These are phyloP conservation scores for Afroboletus lepidellus DNA, from an alignment of 1,284 basidiomycete genomes.

Conservation along the genomic window DNA sequence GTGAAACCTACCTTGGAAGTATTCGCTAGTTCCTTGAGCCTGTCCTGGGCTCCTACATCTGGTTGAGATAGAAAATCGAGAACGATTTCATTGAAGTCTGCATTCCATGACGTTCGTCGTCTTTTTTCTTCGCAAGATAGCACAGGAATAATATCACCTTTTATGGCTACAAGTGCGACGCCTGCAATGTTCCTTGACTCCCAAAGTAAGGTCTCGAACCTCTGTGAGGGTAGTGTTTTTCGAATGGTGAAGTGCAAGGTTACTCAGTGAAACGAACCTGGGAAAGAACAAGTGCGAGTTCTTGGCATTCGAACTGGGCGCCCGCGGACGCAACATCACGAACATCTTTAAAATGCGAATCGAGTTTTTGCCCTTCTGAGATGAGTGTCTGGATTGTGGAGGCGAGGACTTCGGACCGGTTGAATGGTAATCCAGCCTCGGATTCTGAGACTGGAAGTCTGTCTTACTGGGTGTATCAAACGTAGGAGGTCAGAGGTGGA, in stretches of 20 bases:
- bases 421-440: constrained; percentile 10
- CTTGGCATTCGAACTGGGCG: constrained; percentile 10
- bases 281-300: constrained; percentile 5
- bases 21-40: constrained; percentile 14
- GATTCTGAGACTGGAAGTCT: not conserved
- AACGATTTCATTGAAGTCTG: constrained; percentile 23
- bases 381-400: constrained; percentile 9
- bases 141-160: constrained; percentile 3
- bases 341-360: constrained; percentile 17
- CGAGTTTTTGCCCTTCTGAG: constrained; percentile 14
- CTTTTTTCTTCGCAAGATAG: too few relatives aligned
- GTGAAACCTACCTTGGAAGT: constrained; percentile 9
- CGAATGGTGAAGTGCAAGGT: not conserved
- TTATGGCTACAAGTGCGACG: constrained; percentile 14
- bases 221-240: constrained; percentile 2
- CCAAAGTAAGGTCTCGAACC: constrained; percentile 19
- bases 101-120: not conserved
- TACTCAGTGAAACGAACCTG: constrained; percentile 6
- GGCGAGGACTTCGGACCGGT: constrained; percentile 8
- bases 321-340: constrained; percentile 6
- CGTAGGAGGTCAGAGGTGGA: not conserved
- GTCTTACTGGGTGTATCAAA: not conserved
- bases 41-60: constrained; percentile 13
- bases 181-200: constrained; percentile 19
- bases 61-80: constrained; percentile 20